phyloP scores from a whole-genome alignment of 306 rosid genomes.

The Pterocarpus macrocarpus region DNA sequence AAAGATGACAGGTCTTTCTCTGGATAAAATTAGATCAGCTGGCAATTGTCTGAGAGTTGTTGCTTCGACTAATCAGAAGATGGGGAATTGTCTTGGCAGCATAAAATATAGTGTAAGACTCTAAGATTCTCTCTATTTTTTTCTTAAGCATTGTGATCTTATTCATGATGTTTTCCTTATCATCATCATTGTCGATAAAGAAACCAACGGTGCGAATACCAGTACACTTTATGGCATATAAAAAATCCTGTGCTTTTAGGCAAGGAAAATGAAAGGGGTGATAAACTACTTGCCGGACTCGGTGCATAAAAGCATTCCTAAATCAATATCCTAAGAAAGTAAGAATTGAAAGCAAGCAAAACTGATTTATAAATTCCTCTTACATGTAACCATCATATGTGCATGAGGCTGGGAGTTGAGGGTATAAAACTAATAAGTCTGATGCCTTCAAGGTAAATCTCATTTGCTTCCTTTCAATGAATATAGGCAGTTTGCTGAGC shows the following conservation, averaged over 20 bases:
- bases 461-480: no score
- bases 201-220: conserved; percentile 19
- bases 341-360: not conserved
- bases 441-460: no score
- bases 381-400: not conserved
- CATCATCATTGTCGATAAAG: not conserved
- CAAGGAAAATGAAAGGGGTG: not conserved
- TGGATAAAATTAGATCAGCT: conserved; percentile 82
- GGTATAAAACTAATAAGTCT: no score
- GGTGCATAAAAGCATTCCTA: not conserved
- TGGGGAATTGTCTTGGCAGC: conserved; percentile 52
- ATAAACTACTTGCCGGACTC: not conserved
- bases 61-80: conserved; percentile 81
- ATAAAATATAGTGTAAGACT: conserved; percentile 70
- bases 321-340: not conserved
- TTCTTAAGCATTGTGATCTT: not conserved
- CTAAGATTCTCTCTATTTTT: conserved; percentile 24
- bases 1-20: conserved; percentile 81
- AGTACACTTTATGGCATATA: conserved; percentile 8
- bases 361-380: not conserved
- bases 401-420: not conserved
- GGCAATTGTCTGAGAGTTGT: conserved; percentile 77
- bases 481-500: not conserved
- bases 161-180: not conserved
- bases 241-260: conserved; percentile 15